Conservation (phyloP, 1,284 basidiomycete species). For the Cryptococcus sp. region DNA sequence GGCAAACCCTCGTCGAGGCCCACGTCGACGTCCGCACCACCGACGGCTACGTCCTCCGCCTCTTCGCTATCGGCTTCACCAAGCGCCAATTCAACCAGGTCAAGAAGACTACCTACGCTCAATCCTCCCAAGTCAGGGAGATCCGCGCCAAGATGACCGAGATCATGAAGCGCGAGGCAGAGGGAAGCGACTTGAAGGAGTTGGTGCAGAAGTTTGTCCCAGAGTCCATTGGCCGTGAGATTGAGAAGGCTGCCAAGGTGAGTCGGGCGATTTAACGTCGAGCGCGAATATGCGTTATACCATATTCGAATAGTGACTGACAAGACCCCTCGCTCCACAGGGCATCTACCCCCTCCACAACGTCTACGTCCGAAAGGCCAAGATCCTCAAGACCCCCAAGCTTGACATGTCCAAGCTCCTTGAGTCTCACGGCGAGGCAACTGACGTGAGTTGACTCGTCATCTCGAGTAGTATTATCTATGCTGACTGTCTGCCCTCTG, state of each 20-base stretch:
- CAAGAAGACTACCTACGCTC: slow-evolving; percentile 98
- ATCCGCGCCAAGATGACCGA: slow-evolving; percentile 99
- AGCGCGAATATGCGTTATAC: not conserved
- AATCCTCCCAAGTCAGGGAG: slow-evolving; percentile 91
- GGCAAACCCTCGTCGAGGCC: slow-evolving; percentile 99
- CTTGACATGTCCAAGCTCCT: slow-evolving; percentile 93
- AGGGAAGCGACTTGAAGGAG: slow-evolving; percentile 96
- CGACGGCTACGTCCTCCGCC: slow-evolving; percentile 98
- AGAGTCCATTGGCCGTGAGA: slow-evolving; percentile 98
- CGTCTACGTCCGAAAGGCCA: slow-evolving; percentile 96
- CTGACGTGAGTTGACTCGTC: slow-evolving; percentile 65
- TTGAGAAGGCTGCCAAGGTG: slow-evolving; percentile 86
- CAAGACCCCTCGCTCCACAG: slow-evolving; percentile 50
- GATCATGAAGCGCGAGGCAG: slow-evolving; percentile 96
- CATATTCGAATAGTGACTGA: slow-evolving; percentile 1
- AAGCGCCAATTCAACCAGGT: slow-evolving; percentile 96
- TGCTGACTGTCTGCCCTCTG: slow-evolving; percentile 10
- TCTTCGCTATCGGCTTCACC: slow-evolving; percentile 99
- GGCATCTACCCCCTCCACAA: slow-evolving; percentile 98
- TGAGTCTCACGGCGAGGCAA: slow-evolving; percentile 92
- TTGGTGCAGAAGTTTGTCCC: slow-evolving; percentile 98
- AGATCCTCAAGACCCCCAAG: slow-evolving; percentile 94
- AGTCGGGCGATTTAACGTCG: slow-evolving; percentile 1
- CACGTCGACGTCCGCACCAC: slow-evolving; percentile 99
- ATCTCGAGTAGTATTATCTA: slow-evolving; percentile 4